Base-by-base conservation (phyloP, 345 rosid genomes). In the Hibiscus tridactylites region DNA sequence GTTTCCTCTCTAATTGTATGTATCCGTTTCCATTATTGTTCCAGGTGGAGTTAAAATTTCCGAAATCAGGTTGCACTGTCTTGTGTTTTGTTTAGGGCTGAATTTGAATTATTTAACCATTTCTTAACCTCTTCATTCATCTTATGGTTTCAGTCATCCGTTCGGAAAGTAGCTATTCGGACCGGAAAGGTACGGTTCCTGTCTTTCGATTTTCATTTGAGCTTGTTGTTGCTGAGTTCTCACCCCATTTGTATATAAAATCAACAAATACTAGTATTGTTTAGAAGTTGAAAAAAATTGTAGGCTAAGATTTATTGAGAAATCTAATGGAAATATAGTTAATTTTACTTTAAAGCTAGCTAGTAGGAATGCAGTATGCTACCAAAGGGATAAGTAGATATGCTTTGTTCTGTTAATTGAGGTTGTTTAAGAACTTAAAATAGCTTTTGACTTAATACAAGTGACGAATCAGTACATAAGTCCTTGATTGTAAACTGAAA, bases 161-260 rank as follows among this genome's bases (percentile, higher is more conserved):
- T 92, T 78, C 88, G 98, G 72, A 85, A 74, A 84, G 94, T 92
- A 54, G 80, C 72, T 83, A 87, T 92, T 54, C 78, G 66, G 61
- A 90, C 88, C 11, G 99, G 98, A 64, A 83, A 89, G 99, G 98
- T 95, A 80, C 47, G 61, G 33, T 44, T 75, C 39, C 11, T 49
- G 37, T 4, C 59, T 50, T 68, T 50, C 3, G 16, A 50, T 68
- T 74, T 64, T 39, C 33, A 24, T 10, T n/a, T 21, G 3, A 54
- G 63, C 39, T 39, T 65, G 35, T 60, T 12, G 39, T 2, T 68
- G 2, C 64, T 53, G 2, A 6, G 12, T 47, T 61, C 6, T 53
- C 28, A 5, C 1, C 17, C 9, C 9, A 54, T 70, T 33, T 54
- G 47, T 24, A 0, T 35, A 35, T 53, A 3, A 9, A 19, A 70